These are phyloP conservation scores for Flaveria ramosissima DNA, from an alignment of 129 eudicot species.

Conservation along the genomic window DNA sequence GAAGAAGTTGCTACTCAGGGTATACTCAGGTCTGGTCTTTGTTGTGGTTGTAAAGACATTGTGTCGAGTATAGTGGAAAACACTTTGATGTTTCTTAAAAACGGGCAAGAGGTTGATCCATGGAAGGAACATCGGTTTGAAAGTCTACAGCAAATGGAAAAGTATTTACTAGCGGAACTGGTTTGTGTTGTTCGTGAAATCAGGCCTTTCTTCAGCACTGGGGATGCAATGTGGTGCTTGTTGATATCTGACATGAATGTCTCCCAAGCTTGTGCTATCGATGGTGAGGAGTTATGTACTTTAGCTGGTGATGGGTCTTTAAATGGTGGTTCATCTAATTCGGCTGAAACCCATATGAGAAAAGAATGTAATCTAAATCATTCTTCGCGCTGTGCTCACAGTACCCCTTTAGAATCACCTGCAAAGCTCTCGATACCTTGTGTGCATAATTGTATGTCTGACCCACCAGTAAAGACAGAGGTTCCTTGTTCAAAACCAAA, in stretches of 20 bases:
- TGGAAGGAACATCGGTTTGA: slow-evolving; percentile 61
- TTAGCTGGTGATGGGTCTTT: slow-evolving; percentile 33
- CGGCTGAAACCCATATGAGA: slow-evolving; percentile 36
- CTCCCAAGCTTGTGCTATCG: slow-evolving; percentile 78
- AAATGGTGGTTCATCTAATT: slow-evolving; percentile 41
- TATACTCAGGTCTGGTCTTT: slow-evolving; percentile 72
- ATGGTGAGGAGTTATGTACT: slow-evolving; percentile 31
- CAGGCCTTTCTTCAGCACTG: slow-evolving; percentile 76
- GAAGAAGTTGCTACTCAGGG: slow-evolving; percentile 68
- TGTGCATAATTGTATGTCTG: slow-evolving; percentile 36
- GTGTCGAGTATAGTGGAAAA: slow-evolving; percentile 76
- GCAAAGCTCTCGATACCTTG: slow-evolving; percentile 31
- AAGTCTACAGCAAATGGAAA: slow-evolving; percentile 68
- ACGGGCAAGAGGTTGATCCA: slow-evolving; percentile 47
- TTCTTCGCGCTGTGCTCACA: slow-evolving; percentile 31
- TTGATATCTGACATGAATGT: slow-evolving; percentile 89
- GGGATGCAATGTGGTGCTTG: slow-evolving; percentile 95
- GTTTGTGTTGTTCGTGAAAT: slow-evolving; percentile 78
- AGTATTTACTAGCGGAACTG: slow-evolving; percentile 71
- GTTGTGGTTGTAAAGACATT: slow-evolving; percentile 73
- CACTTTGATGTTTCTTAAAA: slow-evolving; percentile 57
- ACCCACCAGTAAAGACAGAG: slow-evolving; percentile 31
- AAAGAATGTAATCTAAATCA: slow-evolving; percentile 42
- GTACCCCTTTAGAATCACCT: slow-evolving; percentile 34
- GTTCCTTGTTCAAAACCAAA: slow-evolving; percentile 38